phyloP scores from a whole-genome alignment of 2,329 filamentous ascomycete genomes.

The Paramyrothecium sp. region DNA sequence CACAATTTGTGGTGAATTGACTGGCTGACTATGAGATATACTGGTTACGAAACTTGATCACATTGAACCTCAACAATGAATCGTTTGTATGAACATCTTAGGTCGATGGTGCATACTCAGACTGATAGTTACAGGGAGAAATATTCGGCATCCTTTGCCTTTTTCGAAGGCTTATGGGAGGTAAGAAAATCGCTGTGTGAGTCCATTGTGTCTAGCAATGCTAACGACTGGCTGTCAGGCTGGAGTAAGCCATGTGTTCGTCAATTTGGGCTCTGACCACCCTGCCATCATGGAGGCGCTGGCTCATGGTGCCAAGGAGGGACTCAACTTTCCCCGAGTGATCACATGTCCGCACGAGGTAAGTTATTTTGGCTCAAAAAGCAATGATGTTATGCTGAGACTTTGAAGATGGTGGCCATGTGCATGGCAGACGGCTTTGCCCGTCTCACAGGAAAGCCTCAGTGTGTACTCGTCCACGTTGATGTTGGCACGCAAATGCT shows the following conservation, averaged over 20 bases:
- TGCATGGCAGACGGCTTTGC: constrained; percentile 82
- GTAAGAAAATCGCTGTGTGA: neutral
- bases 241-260: constrained; percentile 55
- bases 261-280: constrained; percentile 67
- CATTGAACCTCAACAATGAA: neutral
- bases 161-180: constrained; percentile 77
- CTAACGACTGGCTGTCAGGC: constrained; percentile 23
- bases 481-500: constrained; percentile 79
- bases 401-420: constrained; percentile 70
- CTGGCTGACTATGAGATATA: neutral
- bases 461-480: constrained; percentile 76
- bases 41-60: no score
- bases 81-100: neutral
- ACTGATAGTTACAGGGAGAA: neutral
- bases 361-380: constrained; percentile 8
- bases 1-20: no score
- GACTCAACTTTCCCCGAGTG: constrained; percentile 59
- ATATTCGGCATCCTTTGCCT: constrained; percentile 75
- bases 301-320: constrained; percentile 61
- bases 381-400: neutral
- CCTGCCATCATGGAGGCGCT: constrained; percentile 77
- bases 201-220: neutral
- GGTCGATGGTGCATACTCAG: neutral
- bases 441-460: constrained; percentile 66
- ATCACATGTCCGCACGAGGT: constrained; percentile 79